phyloP scores from a whole-genome alignment of 2,329 filamentous ascomycete species.

The Plectosphaerella plurivora region DNA sequence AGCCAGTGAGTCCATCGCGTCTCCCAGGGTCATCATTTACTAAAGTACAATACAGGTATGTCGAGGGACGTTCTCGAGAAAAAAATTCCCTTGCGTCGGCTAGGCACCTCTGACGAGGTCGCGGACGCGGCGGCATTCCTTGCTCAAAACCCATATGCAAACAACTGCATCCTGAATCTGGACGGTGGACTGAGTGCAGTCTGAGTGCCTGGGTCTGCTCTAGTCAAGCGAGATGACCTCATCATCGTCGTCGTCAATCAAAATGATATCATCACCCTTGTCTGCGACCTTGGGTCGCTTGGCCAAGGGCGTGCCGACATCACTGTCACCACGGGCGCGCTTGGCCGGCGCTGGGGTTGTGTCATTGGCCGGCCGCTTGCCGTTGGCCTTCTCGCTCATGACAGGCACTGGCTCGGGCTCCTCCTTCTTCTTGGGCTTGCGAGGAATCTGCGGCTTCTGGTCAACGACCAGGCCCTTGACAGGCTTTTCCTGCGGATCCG shows the following conservation, averaged over 20 bases:
- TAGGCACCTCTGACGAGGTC: conserved; percentile 66
- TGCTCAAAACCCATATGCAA: conserved; percentile 73
- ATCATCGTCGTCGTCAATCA: conserved; percentile 20
- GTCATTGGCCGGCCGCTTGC: conserved; percentile 26
- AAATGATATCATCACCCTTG: conserved; percentile 36
- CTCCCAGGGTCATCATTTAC: conserved; percentile 7
- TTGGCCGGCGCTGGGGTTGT: conserved; percentile 33
- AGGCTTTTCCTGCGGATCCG: conserved; percentile 45
- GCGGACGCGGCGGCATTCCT: conserved; percentile 81
- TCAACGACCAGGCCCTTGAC: conserved; percentile 43
- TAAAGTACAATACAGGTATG: conserved; percentile 33
- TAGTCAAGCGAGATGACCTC: neutral
- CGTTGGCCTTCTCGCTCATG: conserved; percentile 34
- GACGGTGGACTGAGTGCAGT: conserved; percentile 76
- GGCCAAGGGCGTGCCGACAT: conserved; percentile 25
- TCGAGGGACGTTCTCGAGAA: conserved; percentile 19
- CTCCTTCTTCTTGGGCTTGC: conserved; percentile 47
- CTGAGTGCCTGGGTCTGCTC: conserved; percentile 26
- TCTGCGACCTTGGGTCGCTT: conserved; percentile 46
- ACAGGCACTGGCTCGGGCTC: conserved; percentile 21
- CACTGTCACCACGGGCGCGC: conserved; percentile 38
- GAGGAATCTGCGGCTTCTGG: conserved; percentile 44
- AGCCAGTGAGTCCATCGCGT: conserved; percentile 44
- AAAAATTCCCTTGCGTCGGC: conserved; percentile 39
- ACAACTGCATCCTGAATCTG: conserved; percentile 81